These are phyloP conservation scores for Cryptomeria japonica DNA, from an alignment of 75 land plant species.

Conservation along the genomic window DNA sequence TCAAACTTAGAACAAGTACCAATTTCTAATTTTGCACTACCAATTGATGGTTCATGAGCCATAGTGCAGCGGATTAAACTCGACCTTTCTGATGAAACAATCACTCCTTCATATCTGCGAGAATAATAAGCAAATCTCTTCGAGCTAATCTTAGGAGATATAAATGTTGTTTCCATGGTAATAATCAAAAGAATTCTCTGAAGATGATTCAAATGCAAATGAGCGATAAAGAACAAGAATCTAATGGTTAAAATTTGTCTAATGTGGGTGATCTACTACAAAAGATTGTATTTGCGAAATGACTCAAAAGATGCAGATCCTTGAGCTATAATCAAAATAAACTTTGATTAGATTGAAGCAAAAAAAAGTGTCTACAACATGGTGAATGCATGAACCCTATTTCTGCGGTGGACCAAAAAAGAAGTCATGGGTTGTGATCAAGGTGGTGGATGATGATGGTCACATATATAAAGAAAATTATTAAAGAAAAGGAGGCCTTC, in stretches of 20 bases:
- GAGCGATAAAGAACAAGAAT: not conserved
- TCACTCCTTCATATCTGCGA: not conserved
- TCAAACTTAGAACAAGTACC: not conserved
- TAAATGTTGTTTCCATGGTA: not conserved
- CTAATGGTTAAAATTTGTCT: not conserved
- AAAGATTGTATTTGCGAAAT: not conserved
- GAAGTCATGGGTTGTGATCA: not conserved
- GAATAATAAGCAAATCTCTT: not conserved
- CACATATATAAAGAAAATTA: not conserved
- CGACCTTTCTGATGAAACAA: too few relatives aligned
- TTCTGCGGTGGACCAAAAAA: not conserved
- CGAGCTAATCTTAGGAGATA: not conserved
- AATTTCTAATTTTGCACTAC: not conserved
- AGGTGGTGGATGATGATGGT: not conserved
- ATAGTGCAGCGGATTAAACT: not conserved
- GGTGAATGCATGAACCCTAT: not conserved
- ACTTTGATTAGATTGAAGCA: not conserved
- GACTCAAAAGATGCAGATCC: not conserved
- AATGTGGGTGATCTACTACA: not conserved
- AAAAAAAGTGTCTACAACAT: not conserved
- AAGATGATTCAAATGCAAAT: not conserved
- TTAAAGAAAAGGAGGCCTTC: constrained; percentile 4
- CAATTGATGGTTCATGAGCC: not conserved
- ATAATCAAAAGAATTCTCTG: not conserved
- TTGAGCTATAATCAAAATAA: not conserved